Evolutionary conservation across 129 eudicot genomes (phyloP).

Genomic region (Cynara cardunculus): DNA sequence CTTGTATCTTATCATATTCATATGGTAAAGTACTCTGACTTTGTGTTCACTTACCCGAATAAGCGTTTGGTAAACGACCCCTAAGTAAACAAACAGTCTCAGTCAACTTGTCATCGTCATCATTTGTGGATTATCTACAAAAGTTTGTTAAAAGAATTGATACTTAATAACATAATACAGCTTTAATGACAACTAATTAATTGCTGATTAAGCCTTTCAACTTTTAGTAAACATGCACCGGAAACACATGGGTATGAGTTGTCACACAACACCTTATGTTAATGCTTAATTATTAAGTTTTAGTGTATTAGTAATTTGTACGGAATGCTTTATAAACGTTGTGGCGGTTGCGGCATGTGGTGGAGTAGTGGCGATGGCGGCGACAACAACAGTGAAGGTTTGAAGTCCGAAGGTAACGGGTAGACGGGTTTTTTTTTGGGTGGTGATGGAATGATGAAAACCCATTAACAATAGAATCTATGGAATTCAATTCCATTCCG

Average conservation of each 20-base stretch:
- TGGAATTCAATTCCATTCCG: no score
- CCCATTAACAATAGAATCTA: not conserved
- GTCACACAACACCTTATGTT: not conserved
- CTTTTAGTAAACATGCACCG: not conserved
- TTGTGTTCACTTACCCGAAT: no score
- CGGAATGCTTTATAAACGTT: not conserved
- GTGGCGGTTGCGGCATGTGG: no score
- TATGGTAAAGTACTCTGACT: no score
- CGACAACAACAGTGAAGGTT: not conserved
- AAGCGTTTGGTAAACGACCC: no score
- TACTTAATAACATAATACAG: not conserved
- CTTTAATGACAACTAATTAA: not conserved
- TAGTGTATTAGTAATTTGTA: not conserved
- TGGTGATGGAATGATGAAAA: not conserved
- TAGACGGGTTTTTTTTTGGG: no score
- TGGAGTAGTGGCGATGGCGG: not conserved
- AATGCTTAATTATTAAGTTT: not conserved
- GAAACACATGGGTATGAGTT: not conserved
- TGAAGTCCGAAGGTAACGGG: no score
- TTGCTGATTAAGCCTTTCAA: not conserved
- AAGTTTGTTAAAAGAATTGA: no score
- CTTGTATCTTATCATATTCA: no score
- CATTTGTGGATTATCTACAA: no score
- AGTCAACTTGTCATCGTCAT: no score
- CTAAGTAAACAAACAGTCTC: no score